Percentiles rank a stretch among this genome's conserved stretches.
phyloP scores from a whole-genome alignment of 108 stramenopile species.

The Skeletonema grethae region DNA sequence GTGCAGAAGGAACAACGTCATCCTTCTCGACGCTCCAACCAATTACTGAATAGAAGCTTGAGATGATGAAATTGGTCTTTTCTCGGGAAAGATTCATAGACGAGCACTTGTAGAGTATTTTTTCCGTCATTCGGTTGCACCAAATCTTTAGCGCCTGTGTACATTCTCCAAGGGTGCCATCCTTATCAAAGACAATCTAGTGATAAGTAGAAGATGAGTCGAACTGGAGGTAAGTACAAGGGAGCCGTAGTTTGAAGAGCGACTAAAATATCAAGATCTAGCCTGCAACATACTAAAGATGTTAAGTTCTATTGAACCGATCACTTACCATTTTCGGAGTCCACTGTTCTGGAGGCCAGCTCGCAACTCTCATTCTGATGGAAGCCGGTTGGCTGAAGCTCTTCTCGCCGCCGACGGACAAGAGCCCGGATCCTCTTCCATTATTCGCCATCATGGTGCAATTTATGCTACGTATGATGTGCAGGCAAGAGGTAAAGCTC shows the following conservation, averaged over 20 bases:
- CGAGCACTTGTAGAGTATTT: constrained; percentile 15
- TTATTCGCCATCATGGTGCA: too few species aligned
- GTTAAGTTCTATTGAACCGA: background rate
- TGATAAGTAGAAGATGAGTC: constrained; percentile 3
- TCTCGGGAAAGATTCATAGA: background rate
- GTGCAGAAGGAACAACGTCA: constrained; percentile 50
- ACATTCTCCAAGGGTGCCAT: constrained; percentile 59
- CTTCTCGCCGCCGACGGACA: background rate
- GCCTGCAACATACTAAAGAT: too few species aligned
- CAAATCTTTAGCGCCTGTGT: constrained; percentile 41
- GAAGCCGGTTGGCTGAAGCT: background rate
- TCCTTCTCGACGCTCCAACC: constrained; percentile 49
- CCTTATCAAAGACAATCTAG: constrained; percentile 66
- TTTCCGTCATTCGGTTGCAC: constrained; percentile 43
- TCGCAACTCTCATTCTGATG: background rate
- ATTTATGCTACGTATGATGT: background rate
- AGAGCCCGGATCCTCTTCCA: background rate
- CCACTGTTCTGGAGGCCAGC: constrained; percentile 8
- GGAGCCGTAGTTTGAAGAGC: background rate
- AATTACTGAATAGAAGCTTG: constrained; percentile 38
- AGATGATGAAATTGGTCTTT: constrained; percentile 19
- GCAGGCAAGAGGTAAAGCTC: too few species aligned
- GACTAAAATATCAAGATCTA: background rate
- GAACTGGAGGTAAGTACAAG: background rate
- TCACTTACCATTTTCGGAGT: constrained; percentile 17